These are phyloP conservation scores for Trypanosoma brucei DNA, from an alignment of 208 protist species.

Conservation along the genomic window DNA sequence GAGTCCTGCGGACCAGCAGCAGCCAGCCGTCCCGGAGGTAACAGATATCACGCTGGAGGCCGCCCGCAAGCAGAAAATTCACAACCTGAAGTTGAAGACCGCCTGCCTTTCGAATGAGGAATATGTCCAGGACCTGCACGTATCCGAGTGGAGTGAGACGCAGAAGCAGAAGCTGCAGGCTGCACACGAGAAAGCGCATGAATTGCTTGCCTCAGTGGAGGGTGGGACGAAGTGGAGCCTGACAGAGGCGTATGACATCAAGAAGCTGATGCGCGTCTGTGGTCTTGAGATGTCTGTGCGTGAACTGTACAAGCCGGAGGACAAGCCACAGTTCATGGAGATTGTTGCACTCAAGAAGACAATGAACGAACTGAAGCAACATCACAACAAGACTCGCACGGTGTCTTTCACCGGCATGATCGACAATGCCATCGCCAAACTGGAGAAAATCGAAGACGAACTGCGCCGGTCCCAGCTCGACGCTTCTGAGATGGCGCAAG, in stretches of 20 bases:
- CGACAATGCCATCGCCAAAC: slow-evolving; percentile 45
- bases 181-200: slow-evolving; percentile 41
- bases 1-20: slow-evolving; percentile 17
- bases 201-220: slow-evolving; percentile 39
- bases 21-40: slow-evolving; percentile 26
- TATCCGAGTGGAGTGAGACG: slow-evolving; percentile 48
- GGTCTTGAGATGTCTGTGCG: slow-evolving; percentile 43
- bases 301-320: slow-evolving; percentile 55
- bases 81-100: slow-evolving; percentile 50
- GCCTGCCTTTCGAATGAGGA: slow-evolving; percentile 48
- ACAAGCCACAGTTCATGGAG: slow-evolving; percentile 56
- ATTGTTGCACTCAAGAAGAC: slow-evolving; percentile 42
- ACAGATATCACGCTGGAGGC: slow-evolving; percentile 52
- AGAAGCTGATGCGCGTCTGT: slow-evolving; percentile 56
- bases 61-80: slow-evolving; percentile 49
- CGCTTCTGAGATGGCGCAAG: slow-evolving; percentile 42
- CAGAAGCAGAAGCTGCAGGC: slow-evolving; percentile 55
- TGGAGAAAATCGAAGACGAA: slow-evolving; percentile 54
- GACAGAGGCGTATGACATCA: slow-evolving; percentile 49
- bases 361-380: slow-evolving; percentile 49
- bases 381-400: slow-evolving; percentile 53
- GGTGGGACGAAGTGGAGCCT: slow-evolving; percentile 48
- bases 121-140: slow-evolving; percentile 51
- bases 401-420: slow-evolving; percentile 47
- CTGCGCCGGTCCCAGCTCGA: slow-evolving; percentile 52